phyloP scores from a whole-genome alignment of 768 basidiomycete genomes.

The Boletus tomentosulus region DNA sequence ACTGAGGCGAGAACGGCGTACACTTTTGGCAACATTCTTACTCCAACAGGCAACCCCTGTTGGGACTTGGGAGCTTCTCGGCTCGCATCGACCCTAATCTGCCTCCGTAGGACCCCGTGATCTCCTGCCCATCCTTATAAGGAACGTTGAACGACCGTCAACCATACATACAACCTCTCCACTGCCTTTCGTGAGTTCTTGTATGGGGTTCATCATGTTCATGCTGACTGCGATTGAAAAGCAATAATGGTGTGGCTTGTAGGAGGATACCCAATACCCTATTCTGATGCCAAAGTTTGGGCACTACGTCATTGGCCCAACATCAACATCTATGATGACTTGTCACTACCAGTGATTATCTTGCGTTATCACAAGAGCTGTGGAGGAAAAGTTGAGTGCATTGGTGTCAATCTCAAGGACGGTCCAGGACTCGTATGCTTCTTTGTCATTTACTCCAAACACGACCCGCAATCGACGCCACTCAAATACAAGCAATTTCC shows the following conservation, averaged over 20 bases:
- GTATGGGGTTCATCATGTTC: not conserved
- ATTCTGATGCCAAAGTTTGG: conserved; percentile 2
- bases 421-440: not conserved
- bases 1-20: too few species aligned
- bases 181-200: not conserved
- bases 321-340: conserved; percentile 3
- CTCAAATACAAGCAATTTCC: not conserved
- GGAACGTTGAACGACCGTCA: too few species aligned
- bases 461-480: not conserved
- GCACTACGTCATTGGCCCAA: conserved; percentile 6
- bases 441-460: not conserved
- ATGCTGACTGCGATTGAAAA: not conserved
- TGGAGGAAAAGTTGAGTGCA: not conserved
- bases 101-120: too few species aligned
- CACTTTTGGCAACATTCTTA: too few species aligned
- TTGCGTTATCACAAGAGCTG: not conserved
- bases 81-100: too few species aligned
- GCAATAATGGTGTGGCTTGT: not conserved
- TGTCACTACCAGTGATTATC: not conserved
- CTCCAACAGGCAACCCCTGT: too few species aligned
- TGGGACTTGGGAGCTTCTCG: too few species aligned
- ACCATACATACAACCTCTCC: too few species aligned
- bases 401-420: not conserved
- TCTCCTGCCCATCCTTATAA: too few species aligned
- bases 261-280: not conserved